Conservation (phyloP, 2,329 filamentous ascomycete genomes). For the Botrytis galanthina region DNA sequence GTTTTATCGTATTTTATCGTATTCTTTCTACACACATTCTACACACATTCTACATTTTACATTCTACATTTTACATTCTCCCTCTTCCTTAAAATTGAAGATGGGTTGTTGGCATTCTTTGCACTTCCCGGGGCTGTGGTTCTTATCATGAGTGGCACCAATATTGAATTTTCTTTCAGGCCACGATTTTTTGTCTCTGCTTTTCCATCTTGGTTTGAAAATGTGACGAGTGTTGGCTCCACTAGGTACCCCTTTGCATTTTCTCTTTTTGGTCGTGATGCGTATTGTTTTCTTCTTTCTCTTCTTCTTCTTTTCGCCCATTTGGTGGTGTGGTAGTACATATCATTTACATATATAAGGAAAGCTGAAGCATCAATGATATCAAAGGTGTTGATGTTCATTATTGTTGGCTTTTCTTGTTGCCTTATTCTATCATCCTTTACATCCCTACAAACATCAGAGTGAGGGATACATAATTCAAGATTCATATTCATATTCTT, state of each 20-base stretch:
- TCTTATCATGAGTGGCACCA: constrained; percentile 5
- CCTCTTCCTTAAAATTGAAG: background rate
- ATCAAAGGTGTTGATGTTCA: background rate
- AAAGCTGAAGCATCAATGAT: background rate
- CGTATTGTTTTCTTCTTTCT: background rate
- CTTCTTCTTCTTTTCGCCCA: background rate
- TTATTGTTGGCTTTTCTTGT: background rate
- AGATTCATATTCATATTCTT: background rate
- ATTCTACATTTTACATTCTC: background rate
- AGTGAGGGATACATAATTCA: background rate
- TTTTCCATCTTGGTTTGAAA: background rate
- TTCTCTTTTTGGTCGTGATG: background rate
- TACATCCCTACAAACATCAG: background rate
- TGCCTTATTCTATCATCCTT: background rate
- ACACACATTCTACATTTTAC: background rate
- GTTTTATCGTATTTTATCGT: background rate
- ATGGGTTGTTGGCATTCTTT: background rate
- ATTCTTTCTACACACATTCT: background rate
- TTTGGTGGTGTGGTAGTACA: background rate
- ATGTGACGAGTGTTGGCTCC: constrained; percentile 10
- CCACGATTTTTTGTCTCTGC: background rate
- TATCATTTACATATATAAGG: background rate
- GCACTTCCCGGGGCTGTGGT: background rate
- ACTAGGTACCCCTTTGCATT: constrained; percentile 3
- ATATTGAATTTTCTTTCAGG: background rate